A percentile compares a stretch with the other conserved stretches of the same genome.
These are phyloP conservation scores for Diaporthe velutina DNA, from an alignment of 2,329 filamentous ascomycete genomes.

Conservation along the genomic window DNA sequence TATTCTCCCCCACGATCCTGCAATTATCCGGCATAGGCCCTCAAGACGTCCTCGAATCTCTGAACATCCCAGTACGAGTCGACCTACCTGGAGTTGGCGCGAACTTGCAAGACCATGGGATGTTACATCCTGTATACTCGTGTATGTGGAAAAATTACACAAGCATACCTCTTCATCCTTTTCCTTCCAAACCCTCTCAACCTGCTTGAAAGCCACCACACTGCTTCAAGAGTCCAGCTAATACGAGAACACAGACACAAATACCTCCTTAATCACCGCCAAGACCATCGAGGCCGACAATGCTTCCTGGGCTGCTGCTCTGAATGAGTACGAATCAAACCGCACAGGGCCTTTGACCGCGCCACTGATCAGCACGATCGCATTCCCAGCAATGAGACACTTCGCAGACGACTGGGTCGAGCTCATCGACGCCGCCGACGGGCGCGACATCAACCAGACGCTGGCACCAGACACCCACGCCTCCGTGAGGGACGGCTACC, in stretches of 20 bases:
- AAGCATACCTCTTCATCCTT: not conserved
- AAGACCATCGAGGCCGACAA: slow-evolving; percentile 38
- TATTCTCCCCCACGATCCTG: slow-evolving; percentile 48
- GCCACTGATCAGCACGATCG: slow-evolving; percentile 44
- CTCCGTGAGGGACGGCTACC: slow-evolving; percentile 42
- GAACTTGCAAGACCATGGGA: slow-evolving; percentile 52
- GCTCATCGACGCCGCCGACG: slow-evolving; percentile 37
- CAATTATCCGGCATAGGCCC: slow-evolving; percentile 53
- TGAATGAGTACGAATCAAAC: slow-evolving; percentile 43
- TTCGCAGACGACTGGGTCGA: slow-evolving; percentile 40
- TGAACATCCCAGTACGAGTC: slow-evolving; percentile 47
- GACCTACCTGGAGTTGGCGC: slow-evolving; percentile 48
- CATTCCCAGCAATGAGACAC: slow-evolving; percentile 42
- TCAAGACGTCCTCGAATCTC: slow-evolving; percentile 43
- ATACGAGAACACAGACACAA: slow-evolving; percentile 39
- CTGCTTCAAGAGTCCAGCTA: not conserved
- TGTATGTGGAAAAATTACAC: slow-evolving; percentile 38
- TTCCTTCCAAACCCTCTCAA: not conserved
- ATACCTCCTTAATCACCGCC: slow-evolving; percentile 40
- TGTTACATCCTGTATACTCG: slow-evolving; percentile 51
- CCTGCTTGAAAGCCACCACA: not conserved
- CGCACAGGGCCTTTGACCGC: slow-evolving; percentile 44
- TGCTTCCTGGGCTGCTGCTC: slow-evolving; percentile 35
- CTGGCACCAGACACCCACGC: slow-evolving; percentile 36
- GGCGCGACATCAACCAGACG: slow-evolving; percentile 29